A percentile compares a stretch with the other conserved stretches of the same genome.
Conservation (phyloP, 306 rosid species). For the Inga oerstediana region DNA sequence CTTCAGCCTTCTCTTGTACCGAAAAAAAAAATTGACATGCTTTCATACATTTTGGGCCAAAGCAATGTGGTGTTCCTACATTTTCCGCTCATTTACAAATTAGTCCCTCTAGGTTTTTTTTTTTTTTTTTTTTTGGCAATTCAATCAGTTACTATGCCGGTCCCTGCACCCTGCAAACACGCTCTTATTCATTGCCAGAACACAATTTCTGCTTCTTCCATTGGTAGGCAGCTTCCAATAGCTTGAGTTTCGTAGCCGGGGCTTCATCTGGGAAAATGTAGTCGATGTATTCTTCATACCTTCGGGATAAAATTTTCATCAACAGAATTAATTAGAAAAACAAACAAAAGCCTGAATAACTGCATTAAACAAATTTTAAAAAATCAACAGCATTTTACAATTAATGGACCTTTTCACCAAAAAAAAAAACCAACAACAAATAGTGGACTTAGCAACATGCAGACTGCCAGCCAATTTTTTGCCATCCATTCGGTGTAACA, state of each 20-base stretch:
- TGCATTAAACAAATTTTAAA: background rate
- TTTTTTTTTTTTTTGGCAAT: too few species aligned
- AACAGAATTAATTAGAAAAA: conserved; percentile 25
- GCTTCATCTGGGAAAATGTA: conserved; percentile 87
- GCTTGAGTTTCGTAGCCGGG: conserved; percentile 83
- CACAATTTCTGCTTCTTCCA: conserved; percentile 87
- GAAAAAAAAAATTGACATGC: background rate
- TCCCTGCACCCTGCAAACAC: background rate
- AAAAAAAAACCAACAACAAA: too few species aligned
- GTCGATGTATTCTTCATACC: conserved; percentile 82
- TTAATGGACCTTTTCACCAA: background rate
- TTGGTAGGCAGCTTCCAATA: conserved; percentile 92
- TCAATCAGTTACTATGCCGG: background rate
- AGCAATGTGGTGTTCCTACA: background rate
- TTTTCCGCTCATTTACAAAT: too few species aligned
- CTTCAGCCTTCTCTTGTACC: background rate
- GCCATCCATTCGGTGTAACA: background rate
- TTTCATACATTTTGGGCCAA: background rate
- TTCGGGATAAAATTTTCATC: conserved; percentile 43
- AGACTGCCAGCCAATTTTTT: background rate
- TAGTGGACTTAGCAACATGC: background rate
- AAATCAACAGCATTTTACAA: background rate
- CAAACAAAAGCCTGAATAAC: background rate
- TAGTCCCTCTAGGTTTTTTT: background rate
- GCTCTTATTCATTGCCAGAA: conserved; percentile 44